Evolutionary conservation across 495 filamentous ascomycete species (phyloP).

Genomic region (Lichina pygmaea): DNA sequence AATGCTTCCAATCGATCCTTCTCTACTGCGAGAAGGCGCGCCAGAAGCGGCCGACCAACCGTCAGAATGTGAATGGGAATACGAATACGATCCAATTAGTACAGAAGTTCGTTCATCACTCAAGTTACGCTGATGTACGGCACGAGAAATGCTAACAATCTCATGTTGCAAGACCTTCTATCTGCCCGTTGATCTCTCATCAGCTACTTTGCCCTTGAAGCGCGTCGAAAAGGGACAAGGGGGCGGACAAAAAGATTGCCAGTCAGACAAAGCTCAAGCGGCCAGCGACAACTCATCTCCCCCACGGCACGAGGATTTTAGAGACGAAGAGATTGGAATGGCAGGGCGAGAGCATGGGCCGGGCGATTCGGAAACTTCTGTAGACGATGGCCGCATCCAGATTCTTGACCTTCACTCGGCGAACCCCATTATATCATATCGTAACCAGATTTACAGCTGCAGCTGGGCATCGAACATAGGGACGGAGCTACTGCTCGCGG

Average conservation of each 20-base stretch:
- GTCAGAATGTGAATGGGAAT: slow-evolving; percentile 3
- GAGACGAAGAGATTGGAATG: neutral
- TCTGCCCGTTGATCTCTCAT: slow-evolving; percentile 1
- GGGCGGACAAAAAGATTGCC: slow-evolving; percentile 3
- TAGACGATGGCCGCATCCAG: slow-evolving; percentile 20
- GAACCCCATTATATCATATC: slow-evolving; percentile 48
- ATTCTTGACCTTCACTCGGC: slow-evolving; percentile 49
- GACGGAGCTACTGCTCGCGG: slow-evolving; percentile 47
- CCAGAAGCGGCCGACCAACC: neutral
- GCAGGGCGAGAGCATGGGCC: neutral
- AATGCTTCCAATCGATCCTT: neutral
- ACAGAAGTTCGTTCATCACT: neutral
- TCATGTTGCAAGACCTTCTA: slow-evolving; percentile 1
- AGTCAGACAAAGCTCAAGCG: neutral
- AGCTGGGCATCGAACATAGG: slow-evolving; percentile 54
- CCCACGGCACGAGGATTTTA: neutral
- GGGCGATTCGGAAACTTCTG: neutral
- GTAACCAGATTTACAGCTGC: slow-evolving; percentile 46
- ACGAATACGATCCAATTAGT: slow-evolving; percentile 1
- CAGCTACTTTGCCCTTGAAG: neutral
- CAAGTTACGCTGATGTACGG: neutral
- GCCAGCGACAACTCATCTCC: slow-evolving; percentile 1
- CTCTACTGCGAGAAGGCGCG: neutral
- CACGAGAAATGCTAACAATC: neutral
- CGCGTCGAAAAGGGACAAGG: neutral